Evolutionary conservation across 164 flowering plant species (phyloP).

Genomic region (grape (Vitis vinifera)): ASM3070453v1 NC_081806.1:8515001-8515500

Average conservation of each 20-base stretch:
- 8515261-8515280: background rate
- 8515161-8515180: too few relatives aligned
- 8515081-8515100: too few relatives aligned
- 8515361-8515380: constrained; percentile 99
- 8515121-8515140: too few relatives aligned
- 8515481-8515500: constrained; percentile 97
- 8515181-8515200: too few relatives aligned
- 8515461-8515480: constrained; percentile 91
- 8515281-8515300: background rate
- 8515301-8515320: background rate
- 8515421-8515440: constrained; percentile 95
- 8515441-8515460: constrained; percentile 80
- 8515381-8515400: constrained; percentile 90
- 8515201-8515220: background rate
- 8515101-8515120: too few relatives aligned
- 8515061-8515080: too few relatives aligned
- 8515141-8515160: too few relatives aligned
- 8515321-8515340: background rate
- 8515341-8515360: constrained; percentile 34
- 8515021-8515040: too few relatives aligned
- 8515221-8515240: background rate
- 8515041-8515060: too few relatives aligned
- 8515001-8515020: too few relatives aligned
- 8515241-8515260: background rate
- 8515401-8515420: constrained; percentile 99